Evolutionary conservation across 441 rosid species (phyloP), one percentile per base, ranked within the genome.

Genomic region (Mallotus repandus): DNA sequence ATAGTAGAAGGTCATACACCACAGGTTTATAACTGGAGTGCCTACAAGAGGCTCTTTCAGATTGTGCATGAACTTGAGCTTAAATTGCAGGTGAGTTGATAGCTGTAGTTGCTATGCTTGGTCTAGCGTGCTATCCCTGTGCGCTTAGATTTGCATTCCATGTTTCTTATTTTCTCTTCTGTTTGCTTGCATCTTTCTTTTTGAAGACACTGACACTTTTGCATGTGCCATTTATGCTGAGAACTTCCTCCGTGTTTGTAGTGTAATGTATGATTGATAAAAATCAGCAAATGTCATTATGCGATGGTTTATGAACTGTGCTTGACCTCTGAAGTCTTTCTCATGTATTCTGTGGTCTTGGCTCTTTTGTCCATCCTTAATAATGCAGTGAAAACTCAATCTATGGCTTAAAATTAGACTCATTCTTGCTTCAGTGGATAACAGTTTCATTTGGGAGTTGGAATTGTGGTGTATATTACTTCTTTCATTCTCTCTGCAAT

Each of bases 1-100:
- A 91, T 96, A 80, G 99, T 90, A 52, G 99, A 96, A 84, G 91
- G 89, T 70, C 88, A 89, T 82, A 84, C 87, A 71, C 98, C 99
- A 4, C 97, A 78, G 79, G 97, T 88, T 57, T 96, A 93, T 86
- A 87, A 87, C 71, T 93, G 99, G 99, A 91, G 76, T 77, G 99
- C 97, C 69, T 96, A 96, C 83, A 84, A 77, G 82, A 88, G 81
- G 79, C 96, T 92, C 69, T 90, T 92, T 80, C 94, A 89, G 80
- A 89, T 92, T 81, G 88, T 91, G 78, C 84, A 83, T 63, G 92
- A 90, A 74, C 90, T 89, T 78, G 83, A 89, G 79, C 93, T 93
- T 73, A 93, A 92, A 82, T 81, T 92, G 82, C 99, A 89, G 94
- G 99, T 93, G 71, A 74, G 83, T 74, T 49, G 50, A 32, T 13